A percentile compares a stretch with the other conserved stretches of the same genome.
Conservation (phyloP, 371 early-diverging fungal species). For the Mucor indicus region DNA sequence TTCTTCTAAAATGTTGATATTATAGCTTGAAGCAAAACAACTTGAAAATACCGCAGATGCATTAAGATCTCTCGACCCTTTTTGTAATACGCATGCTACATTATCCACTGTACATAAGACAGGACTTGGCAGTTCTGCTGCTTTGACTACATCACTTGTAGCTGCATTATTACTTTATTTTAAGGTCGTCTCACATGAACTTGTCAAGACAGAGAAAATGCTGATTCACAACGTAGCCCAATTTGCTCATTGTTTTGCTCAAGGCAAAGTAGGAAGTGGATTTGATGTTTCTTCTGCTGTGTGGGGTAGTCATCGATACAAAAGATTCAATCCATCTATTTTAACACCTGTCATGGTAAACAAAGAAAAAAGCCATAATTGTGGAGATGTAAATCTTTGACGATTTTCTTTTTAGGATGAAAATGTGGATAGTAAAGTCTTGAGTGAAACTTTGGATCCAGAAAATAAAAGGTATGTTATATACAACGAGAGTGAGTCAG, state of each 20-base stretch:
- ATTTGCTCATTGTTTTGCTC: constrained; percentile 91
- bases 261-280: constrained; percentile 96
- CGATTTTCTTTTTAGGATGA: constrained; percentile 19
- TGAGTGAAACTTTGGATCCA: constrained; percentile 25
- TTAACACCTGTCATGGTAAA: constrained; percentile 62
- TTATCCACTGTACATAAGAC: constrained; percentile 89
- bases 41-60: constrained; percentile 58
- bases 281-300: constrained; percentile 95
- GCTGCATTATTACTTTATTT: constrained; percentile 76
- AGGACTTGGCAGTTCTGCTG: constrained; percentile 94
- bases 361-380: not conserved
- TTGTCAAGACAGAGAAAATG: constrained; percentile 7
- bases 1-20: too few relatives aligned
- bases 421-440: constrained; percentile 17
- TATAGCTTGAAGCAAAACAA: constrained; percentile 24
- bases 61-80: constrained; percentile 62
- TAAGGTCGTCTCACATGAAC: constrained; percentile 28
- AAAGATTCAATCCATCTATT: constrained; percentile 75
- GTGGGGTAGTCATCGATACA: constrained; percentile 85
- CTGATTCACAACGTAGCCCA: constrained; percentile 86
- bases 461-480: constrained; percentile 22
- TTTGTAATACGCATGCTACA: constrained; percentile 65
- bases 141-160: constrained; percentile 86
- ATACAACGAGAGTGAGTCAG: too few relatives aligned
- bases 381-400: not conserved